Evolutionary conservation across 2,329 filamentous ascomycete genomes (phyloP).

Genomic region (Fusarium annulatum): DNA sequence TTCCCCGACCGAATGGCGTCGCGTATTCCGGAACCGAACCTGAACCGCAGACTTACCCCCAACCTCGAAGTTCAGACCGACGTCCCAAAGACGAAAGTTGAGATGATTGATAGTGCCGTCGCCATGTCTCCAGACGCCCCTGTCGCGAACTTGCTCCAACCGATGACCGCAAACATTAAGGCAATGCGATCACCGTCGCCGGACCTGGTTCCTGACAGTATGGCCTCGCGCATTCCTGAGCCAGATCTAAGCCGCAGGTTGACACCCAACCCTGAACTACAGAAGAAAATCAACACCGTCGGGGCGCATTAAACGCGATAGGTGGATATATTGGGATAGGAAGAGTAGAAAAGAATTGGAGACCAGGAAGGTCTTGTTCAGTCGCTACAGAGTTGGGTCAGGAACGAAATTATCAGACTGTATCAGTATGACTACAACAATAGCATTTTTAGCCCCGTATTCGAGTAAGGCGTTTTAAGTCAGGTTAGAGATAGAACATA

Average conservation of each 20-base stretch:
- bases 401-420: slow-evolving; percentile 24
- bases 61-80: slow-evolving; percentile 65
- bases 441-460: background rate
- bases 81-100: slow-evolving; percentile 54
- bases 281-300: slow-evolving; percentile 47
- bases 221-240: slow-evolving; percentile 67
- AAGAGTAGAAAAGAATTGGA: background rate
- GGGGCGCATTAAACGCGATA: slow-evolving; percentile 20
- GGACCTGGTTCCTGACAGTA: slow-evolving; percentile 71
- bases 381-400: slow-evolving; percentile 23
- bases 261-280: slow-evolving; percentile 61
- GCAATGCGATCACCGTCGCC: slow-evolving; percentile 66
- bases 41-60: slow-evolving; percentile 59
- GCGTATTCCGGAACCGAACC: slow-evolving; percentile 62
- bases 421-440: slow-evolving; percentile 26
- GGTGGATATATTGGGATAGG: background rate
- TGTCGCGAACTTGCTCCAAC: slow-evolving; percentile 63
- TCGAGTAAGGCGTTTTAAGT: background rate
- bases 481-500: background rate
- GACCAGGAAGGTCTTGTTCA: slow-evolving; percentile 27
- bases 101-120: slow-evolving; percentile 58
- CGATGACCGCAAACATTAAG: slow-evolving; percentile 65
- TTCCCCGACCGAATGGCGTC: slow-evolving; percentile 72
- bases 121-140: slow-evolving; percentile 65
- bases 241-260: slow-evolving; percentile 57